Evolutionary conservation across 306 rosid species (phyloP).

Genomic region (Medicago arabica): DNA sequence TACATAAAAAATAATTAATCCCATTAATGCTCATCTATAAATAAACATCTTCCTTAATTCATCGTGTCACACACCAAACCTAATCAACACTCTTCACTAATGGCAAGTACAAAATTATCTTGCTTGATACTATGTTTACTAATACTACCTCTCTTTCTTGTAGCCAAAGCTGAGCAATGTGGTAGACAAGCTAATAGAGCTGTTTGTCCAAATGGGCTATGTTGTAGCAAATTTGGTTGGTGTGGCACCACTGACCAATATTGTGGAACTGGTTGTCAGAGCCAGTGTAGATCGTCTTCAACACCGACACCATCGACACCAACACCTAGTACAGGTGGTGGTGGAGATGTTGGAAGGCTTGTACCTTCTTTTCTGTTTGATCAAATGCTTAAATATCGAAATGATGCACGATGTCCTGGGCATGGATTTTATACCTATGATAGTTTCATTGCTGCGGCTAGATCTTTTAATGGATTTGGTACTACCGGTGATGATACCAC

Average conservation of each 20-base stretch:
- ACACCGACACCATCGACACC: background rate
- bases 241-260: conserved; percentile 48
- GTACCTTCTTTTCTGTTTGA: conserved; percentile 41
- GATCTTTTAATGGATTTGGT: conserved; percentile 52
- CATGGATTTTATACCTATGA: conserved; percentile 59
- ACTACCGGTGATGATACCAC: conserved; percentile 60
- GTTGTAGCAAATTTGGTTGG: conserved; percentile 59
- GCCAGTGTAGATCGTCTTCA: conserved; percentile 49
- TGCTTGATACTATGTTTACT: background rate
- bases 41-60: background rate
- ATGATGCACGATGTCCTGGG: conserved; percentile 50
- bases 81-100: background rate
- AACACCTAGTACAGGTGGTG: conserved; percentile 21
- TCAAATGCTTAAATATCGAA: conserved; percentile 58
- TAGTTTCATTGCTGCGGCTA: conserved; percentile 60
- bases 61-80: background rate
- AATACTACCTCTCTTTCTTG: background rate
- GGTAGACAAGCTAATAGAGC: conserved; percentile 59
- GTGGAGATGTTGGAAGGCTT: conserved; percentile 44
- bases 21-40: conserved; percentile 30
- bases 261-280: conserved; percentile 53
- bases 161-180: conserved; percentile 51
- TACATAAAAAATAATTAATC: background rate
- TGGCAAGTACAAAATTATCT: conserved; percentile 33
- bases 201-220: conserved; percentile 48